Evolutionary conservation across 2,329 filamentous ascomycete genomes (phyloP), one percentile per base, ranked within the genome.

Genomic region (Pseudogymnoascus sp.): DNA sequence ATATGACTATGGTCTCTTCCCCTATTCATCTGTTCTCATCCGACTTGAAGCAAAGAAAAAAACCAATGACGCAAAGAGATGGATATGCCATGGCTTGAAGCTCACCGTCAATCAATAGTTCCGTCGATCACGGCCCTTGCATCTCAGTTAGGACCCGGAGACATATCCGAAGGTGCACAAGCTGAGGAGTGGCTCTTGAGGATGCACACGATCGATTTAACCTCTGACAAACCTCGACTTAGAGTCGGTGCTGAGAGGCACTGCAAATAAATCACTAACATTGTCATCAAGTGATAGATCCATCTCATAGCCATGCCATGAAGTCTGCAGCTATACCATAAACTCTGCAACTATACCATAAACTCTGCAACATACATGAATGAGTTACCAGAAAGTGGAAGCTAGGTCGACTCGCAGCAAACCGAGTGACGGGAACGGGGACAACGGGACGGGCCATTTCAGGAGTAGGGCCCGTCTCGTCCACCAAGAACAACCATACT

Each of bases 71-170:
- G 28, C 50, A 57, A 57, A 28, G 50, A 57, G n/a, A 57, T 57
- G 28, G 28, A 57, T 33, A 57, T 33, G 50, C 17, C 50, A 57
- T 4, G 11, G 28, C 50, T 57, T 57, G 50, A 35, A 15, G 50
- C 50, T 57, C 50, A 57, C 50, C 50, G 28, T 57, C 28, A 57
- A 33, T 57, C 50, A 57, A 57, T 57, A 57, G 50, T 57, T 21
- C 17, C 50, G 50, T 57, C 50, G 50, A 57, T 57, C 50, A 4
- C 28, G 10, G 50, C 50, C 50, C 50, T 57, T 57, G 28, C 50
- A 57, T 57, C 50, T 57, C 28, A 57, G 28, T 57, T 57, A 28
- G 28, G 50, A 21, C 11, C 50, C 28, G 28, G 28, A 35, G 28
- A 33, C 50, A 33, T 15, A 33, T 21, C 21, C 6, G 6, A 57